Evolutionary conservation across 805 yeast species (phyloP).

Genomic region (Starmerella floris): DNA sequence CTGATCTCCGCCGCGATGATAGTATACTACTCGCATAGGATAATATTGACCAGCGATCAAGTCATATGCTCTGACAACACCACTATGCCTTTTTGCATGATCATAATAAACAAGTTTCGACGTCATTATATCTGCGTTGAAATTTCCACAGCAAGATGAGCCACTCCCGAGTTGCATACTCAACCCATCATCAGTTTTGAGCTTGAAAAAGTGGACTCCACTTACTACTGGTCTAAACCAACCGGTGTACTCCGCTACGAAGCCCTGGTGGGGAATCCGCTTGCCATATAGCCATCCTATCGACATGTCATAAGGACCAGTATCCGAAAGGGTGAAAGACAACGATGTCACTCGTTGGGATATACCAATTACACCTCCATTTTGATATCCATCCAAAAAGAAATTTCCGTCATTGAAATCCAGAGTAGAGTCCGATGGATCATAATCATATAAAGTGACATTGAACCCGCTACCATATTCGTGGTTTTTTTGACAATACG

Average conservation of each 20-base stretch:
- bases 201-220: neutral
- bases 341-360: too few species aligned
- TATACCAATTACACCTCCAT: neutral
- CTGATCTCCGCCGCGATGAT: too few species aligned
- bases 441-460: neutral
- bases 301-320: neutral
- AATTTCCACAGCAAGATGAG: constrained; percentile 3
- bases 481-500: too few species aligned
- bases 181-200: neutral
- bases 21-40: too few species aligned
- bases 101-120: too few species aligned
- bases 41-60: too few species aligned
- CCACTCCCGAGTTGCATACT: constrained; percentile 3
- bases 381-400: too few species aligned
- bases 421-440: neutral
- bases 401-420: neutral
- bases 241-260: neutral
- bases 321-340: too few species aligned
- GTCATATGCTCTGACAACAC: too few species aligned
- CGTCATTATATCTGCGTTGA: neutral
- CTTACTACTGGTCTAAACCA: neutral
- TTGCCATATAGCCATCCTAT: neutral
- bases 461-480: neutral
- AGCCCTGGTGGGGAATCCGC: neutral
- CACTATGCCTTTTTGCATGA: too few species aligned